Conservation (phyloP, 331 rosid species). For the Quercus phellos region DNA sequence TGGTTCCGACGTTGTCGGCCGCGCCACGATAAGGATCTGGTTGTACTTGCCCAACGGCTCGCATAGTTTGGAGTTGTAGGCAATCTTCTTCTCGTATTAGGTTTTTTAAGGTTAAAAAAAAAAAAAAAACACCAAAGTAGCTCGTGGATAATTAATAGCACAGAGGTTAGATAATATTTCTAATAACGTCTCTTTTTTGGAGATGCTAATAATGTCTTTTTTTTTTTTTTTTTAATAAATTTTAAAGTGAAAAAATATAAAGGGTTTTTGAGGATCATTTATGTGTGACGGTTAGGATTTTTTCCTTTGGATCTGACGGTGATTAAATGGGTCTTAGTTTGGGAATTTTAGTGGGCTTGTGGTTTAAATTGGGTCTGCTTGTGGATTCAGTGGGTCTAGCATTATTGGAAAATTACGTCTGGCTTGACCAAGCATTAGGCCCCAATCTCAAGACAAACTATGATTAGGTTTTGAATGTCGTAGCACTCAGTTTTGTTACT, state of each 20-base stretch:
- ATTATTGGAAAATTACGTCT: no score
- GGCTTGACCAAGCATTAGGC: background rate
- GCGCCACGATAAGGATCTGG: constrained; percentile 66
- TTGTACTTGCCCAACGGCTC: constrained; percentile 54
- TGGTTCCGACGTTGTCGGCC: constrained; percentile 81
- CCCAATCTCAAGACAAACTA: background rate
- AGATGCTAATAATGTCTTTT: no score
- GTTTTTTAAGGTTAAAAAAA: background rate
- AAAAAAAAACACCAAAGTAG: no score
- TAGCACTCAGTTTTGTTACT: no score
- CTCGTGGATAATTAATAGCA: background rate
- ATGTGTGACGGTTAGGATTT: constrained; percentile 17
- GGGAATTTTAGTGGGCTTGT: background rate
- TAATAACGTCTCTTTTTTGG: no score
- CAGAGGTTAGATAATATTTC: no score
- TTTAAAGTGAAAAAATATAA: no score
- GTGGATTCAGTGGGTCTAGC: background rate
- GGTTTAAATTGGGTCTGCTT: background rate
- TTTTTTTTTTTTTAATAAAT: no score
- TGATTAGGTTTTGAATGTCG: no score
- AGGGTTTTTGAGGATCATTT: constrained; percentile 10
- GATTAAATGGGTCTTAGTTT: background rate
- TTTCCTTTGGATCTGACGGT: background rate
- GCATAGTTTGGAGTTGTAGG: constrained; percentile 72
- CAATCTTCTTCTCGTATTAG: constrained; percentile 66